Evolutionary conservation across 2,329 filamentous ascomycete genomes (phyloP).

Genomic region (Colletotrichum australisinense): DNA sequence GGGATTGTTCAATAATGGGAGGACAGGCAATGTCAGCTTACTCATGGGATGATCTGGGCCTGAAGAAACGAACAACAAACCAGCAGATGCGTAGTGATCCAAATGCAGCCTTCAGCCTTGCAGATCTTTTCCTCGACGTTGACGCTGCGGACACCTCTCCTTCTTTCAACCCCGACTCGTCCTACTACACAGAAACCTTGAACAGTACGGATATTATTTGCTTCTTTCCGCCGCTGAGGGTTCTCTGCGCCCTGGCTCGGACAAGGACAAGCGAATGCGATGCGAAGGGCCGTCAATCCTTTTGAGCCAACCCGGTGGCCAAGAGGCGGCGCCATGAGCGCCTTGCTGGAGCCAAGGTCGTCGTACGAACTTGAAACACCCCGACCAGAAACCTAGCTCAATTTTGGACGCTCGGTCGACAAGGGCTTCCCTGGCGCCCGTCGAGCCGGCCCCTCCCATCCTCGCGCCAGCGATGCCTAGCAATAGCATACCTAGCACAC

Average conservation of each 20-base stretch:
- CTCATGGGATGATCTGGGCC: conserved; percentile 21
- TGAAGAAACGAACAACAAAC: conserved; percentile 13
- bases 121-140: neutral
- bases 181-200: neutral
- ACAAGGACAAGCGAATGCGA: conserved; percentile 2
- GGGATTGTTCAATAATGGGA: neutral
- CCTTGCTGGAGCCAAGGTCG: conserved; percentile 17
- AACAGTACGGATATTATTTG: too few relatives aligned
- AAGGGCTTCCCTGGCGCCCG: conserved; percentile 5
- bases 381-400: conserved; percentile 22
- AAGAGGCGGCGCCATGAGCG: conserved; percentile 23
- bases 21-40: conserved; percentile 8
- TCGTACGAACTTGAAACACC: conserved; percentile 34
- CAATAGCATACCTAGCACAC: too few relatives aligned
- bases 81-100: neutral
- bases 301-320: neutral
- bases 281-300: neutral
- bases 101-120: neutral
- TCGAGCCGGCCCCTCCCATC: neutral
- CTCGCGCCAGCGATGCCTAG: neutral
- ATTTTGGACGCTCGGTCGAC: conserved; percentile 24
- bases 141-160: conserved; percentile 8
- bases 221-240: neutral
- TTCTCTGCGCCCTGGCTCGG: neutral
- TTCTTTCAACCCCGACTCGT: neutral